Conservation (phyloP, 495 filamentous ascomycete genomes). For the Staphylotrichum longicolle region DNA sequence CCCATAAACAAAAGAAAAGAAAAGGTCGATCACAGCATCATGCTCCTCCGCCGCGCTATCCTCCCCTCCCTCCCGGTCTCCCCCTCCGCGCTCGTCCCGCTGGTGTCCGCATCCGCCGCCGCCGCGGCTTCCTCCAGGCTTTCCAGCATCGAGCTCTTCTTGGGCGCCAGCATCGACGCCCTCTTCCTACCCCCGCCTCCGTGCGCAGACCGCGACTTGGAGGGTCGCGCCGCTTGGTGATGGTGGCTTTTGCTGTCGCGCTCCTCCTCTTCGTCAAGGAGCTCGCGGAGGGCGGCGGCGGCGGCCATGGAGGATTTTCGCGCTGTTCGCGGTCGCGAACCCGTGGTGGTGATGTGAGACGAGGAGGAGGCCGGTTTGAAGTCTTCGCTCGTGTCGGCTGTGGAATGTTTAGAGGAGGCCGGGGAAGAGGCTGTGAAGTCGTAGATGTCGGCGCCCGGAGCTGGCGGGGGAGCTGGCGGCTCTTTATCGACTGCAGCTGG, state of each 20-base stretch:
- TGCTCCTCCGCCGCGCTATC: slow-evolving; percentile 49
- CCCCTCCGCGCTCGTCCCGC: slow-evolving; percentile 14
- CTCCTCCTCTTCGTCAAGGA: slow-evolving; percentile 23
- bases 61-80: slow-evolving; percentile 12
- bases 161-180: slow-evolving; percentile 42
- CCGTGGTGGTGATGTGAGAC: not conserved
- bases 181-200: slow-evolving; percentile 37
- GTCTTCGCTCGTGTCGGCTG: slow-evolving; percentile 1
- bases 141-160: slow-evolving; percentile 29
- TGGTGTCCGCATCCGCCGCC: slow-evolving; percentile 15
- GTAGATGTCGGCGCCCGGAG: slow-evolving; percentile 33
- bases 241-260: slow-evolving; percentile 6
- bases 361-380: slow-evolving; percentile 12
- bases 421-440: slow-evolving; percentile 39
- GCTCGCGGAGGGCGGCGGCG: slow-evolving; percentile 18
- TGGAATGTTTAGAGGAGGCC: not conserved
- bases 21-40: slow-evolving; percentile 51
- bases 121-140: not conserved
- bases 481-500: not conserved
- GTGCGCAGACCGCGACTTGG: slow-evolving; percentile 21
- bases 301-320: slow-evolving; percentile 27
- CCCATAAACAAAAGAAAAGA: slow-evolving; percentile 5
- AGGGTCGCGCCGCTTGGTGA: not conserved
- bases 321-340: slow-evolving; percentile 4
- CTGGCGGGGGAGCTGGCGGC: not conserved